Base-by-base conservation (phyloP, 306 rosid species). In the Rosa persica region DNA sequence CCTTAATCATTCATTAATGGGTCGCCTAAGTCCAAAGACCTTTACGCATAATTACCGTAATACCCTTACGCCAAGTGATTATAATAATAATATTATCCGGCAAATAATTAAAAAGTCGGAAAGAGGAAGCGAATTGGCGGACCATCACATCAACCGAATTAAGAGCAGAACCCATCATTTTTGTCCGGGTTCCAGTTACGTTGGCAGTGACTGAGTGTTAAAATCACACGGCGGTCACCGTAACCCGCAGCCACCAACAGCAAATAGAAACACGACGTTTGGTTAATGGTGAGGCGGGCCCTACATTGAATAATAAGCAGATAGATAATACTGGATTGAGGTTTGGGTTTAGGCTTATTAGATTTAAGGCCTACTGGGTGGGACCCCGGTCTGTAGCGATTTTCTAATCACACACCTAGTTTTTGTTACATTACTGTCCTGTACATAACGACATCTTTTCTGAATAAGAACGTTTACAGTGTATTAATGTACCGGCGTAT, bases 171-270 rank as follows among this genome's bases (percentile, higher is more conserved):
- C 4, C 67, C 17, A 13, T 66, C 11, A 30, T 15, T 49, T 6
- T 25, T 12, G 13, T 72, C 25, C 23, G 27, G 42, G 40, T 10
- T 57, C 23, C 65, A 10, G 36, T 61, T 61, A 12, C 12, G 19
- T 2, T 10, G 67, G 40, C 68, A 40, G 25, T 69, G 10, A 69
- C 38, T 16, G 67, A 23, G 64, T 30, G 80, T 25, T 61, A 74
- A 43, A 74, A 19, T 66, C 76, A 74, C 86, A 42, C 22, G 8
- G 17, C 64, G 13, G 73, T 60, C 73, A 57, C 70, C 30, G 25
- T 46, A 30, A 23, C 54, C 57, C 13, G 73, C 74, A 71, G 17
- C 66, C 64, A 57, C 40, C 39, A n/a, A 22, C 6, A 3, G 60
- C 60, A 54, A 9, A 1, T 3, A 40, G 7, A 17, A 42, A n/a